Evolutionary conservation across 768 basidiomycete genomes (phyloP).

Genomic region (Kwoniella newhampshirensis): DNA sequence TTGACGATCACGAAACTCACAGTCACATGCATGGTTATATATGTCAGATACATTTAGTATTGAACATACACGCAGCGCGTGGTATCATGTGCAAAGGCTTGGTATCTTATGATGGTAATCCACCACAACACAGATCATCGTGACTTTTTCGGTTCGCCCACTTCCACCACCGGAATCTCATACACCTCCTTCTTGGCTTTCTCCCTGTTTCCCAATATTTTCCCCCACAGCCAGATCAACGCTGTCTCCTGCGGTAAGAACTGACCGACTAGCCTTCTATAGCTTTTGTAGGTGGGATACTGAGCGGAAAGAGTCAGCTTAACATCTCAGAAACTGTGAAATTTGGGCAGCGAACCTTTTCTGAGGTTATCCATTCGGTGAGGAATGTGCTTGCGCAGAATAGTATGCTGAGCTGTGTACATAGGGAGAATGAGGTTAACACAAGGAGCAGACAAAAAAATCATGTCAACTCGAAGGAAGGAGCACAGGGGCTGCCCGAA

Average conservation of each 20-base stretch:
- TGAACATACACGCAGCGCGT: no score
- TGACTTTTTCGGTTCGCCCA: no score
- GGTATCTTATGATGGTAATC: no score
- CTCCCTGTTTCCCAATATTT: slow-evolving; percentile 54
- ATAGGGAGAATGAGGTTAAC: slow-evolving; percentile 5
- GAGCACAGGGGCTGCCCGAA: neutral
- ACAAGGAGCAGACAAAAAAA: slow-evolving; percentile 22
- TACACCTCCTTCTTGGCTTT: slow-evolving; percentile 57
- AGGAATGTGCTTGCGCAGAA: slow-evolving; percentile 76
- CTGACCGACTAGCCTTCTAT: slow-evolving; percentile 77
- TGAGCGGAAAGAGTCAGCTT: slow-evolving; percentile 11
- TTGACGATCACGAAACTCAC: no score
- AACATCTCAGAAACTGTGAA: neutral
- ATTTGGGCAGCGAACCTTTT: slow-evolving; percentile 63
- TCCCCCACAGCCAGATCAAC: slow-evolving; percentile 53
- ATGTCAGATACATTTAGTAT: no score
- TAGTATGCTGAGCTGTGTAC: slow-evolving; percentile 61
- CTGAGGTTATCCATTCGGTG: slow-evolving; percentile 73
- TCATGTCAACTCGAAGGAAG: slow-evolving; percentile 38
- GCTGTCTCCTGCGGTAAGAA: slow-evolving; percentile 59
- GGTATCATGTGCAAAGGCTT: no score
- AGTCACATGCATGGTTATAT: no score
- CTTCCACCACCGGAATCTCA: slow-evolving; percentile 23
- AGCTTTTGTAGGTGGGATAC: slow-evolving; percentile 62
- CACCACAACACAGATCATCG: no score